Evolutionary conservation across 1,284 basidiomycete species (phyloP).

Genomic region (Ganoderma leucocontextum): DNA sequence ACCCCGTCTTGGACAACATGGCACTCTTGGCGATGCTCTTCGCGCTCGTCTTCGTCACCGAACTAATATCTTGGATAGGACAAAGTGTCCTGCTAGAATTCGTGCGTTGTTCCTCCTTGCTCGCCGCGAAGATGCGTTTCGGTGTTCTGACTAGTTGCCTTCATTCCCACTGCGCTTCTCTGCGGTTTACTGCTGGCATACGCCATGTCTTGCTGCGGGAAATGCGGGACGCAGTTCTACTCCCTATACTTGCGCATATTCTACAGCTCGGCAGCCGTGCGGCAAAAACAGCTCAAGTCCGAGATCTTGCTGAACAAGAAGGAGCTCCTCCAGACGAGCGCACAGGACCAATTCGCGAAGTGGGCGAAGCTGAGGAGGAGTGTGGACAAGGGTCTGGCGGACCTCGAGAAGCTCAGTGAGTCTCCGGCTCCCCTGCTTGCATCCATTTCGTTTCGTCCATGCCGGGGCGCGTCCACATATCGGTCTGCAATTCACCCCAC

Average conservation of each 20-base stretch:
- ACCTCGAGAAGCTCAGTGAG: slow-evolving; percentile 94
- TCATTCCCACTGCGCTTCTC: background rate
- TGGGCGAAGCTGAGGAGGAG: slow-evolving; percentile 95
- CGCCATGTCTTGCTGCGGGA: background rate
- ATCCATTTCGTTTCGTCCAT: background rate
- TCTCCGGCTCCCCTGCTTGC: slow-evolving; percentile 32
- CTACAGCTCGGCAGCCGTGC: slow-evolving; percentile 58
- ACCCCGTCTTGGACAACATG: slow-evolving; percentile 50
- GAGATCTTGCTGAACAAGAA: slow-evolving; percentile 84
- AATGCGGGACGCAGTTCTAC: slow-evolving; percentile 57
- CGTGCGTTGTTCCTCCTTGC: slow-evolving; percentile 55
- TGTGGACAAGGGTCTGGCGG: slow-evolving; percentile 92
- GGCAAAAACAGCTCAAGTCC: slow-evolving; percentile 76
- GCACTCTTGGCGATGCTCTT: slow-evolving; percentile 85
- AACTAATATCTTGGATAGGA: slow-evolving; percentile 89
- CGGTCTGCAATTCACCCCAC: too few relatives aligned
- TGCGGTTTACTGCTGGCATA: background rate
- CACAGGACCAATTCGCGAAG: slow-evolving; percentile 98
- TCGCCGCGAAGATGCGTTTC: background rate
- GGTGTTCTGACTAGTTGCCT: background rate
- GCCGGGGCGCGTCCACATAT: background rate
- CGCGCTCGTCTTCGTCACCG: slow-evolving; percentile 79
- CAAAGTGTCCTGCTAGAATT: slow-evolving; percentile 81
- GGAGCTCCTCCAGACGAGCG: slow-evolving; percentile 89
- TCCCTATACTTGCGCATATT: slow-evolving; percentile 73